phyloP scores from a whole-genome alignment of 495 filamentous ascomycete species.

The Podospora bellae-mahoneyi region DNA sequence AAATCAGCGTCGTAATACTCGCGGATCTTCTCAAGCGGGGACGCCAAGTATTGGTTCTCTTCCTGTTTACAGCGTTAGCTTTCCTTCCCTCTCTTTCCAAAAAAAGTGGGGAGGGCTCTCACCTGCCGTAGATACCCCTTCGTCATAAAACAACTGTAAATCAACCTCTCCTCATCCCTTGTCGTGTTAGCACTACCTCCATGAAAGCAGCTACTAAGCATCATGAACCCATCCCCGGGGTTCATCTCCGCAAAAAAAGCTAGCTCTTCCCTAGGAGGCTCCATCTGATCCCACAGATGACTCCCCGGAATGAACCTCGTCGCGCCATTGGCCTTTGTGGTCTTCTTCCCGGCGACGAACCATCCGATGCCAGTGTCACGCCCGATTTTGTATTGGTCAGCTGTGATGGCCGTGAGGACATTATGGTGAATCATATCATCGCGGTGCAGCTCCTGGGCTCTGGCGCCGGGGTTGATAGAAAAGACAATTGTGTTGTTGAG shows the following conservation, averaged over 20 bases:
- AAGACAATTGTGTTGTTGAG: conserved; percentile 13
- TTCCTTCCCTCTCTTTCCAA: neutral
- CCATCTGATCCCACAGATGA: conserved; percentile 35
- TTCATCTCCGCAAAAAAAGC: conserved; percentile 30
- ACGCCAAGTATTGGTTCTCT: conserved; percentile 12
- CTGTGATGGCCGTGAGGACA: conserved; percentile 2
- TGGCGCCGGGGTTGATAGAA: conserved; percentile 8
- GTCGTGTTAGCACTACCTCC: conserved; percentile 32
- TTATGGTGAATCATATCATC: conserved; percentile 12
- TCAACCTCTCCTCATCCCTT: conserved; percentile 15
- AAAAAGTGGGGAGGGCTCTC: too few species aligned
- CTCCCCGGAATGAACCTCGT: conserved; percentile 39
- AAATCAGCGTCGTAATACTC: conserved; percentile 3
- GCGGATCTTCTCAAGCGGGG: conserved; percentile 4
- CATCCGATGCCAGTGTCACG: conserved; percentile 8
- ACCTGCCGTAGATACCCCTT: neutral
- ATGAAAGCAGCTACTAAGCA: conserved; percentile 32
- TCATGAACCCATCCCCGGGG: conserved; percentile 35
- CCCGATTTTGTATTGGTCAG: conserved; percentile 11
- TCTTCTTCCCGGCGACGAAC: conserved; percentile 36
- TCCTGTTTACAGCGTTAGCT: conserved; percentile 3
- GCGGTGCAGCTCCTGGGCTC: conserved; percentile 8
- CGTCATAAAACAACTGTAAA: conserved; percentile 13
- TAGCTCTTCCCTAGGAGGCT: conserved; percentile 21
- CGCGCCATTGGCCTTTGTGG: conserved; percentile 39